phyloP scores from a whole-genome alignment of 2,329 filamentous ascomycete species.

The Trichoderma sp. region DNA sequence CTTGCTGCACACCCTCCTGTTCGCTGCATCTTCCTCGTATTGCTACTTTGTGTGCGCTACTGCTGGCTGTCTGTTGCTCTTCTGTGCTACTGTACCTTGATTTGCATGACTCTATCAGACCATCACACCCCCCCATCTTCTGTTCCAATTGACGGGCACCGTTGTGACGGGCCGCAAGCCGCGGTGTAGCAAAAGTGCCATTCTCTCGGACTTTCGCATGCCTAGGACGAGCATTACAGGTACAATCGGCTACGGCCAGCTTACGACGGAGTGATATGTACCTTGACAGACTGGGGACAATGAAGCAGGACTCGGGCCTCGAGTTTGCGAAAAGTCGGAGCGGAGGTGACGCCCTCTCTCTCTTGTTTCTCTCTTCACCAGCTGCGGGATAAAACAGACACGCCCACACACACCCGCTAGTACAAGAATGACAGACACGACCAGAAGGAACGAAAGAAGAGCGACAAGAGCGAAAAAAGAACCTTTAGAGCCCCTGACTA shows the following conservation, averaged over 20 bases:
- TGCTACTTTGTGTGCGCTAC: background rate
- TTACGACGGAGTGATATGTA: background rate
- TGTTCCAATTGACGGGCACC: constrained; percentile 1
- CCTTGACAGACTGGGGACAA: background rate
- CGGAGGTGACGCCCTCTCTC: background rate
- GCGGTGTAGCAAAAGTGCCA: constrained; percentile 17
- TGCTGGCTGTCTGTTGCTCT: background rate
- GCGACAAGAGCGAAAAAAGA: background rate
- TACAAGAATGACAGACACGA: background rate
- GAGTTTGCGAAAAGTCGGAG: constrained; percentile 11
- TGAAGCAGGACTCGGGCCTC: background rate
- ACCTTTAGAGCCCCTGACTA: constrained; percentile 24
- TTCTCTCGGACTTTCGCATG: background rate
- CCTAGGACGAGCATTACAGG: background rate
- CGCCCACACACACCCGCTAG: background rate
- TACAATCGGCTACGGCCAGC: constrained; percentile 10
- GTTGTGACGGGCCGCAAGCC: constrained; percentile 18
- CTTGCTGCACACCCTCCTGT: constrained; percentile 7
- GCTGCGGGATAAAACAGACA: background rate
- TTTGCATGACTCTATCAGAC: constrained; percentile 1
- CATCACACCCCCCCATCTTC: background rate
- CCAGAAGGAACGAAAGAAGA: background rate
- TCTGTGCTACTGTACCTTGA: background rate
- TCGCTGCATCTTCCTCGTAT: background rate
- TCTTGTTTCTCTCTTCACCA: background rate